Evolutionary conservation across 208 protist species (phyloP), one percentile per base, ranked within the genome.

Genomic region (Wallacemonas rigidus): DNA sequence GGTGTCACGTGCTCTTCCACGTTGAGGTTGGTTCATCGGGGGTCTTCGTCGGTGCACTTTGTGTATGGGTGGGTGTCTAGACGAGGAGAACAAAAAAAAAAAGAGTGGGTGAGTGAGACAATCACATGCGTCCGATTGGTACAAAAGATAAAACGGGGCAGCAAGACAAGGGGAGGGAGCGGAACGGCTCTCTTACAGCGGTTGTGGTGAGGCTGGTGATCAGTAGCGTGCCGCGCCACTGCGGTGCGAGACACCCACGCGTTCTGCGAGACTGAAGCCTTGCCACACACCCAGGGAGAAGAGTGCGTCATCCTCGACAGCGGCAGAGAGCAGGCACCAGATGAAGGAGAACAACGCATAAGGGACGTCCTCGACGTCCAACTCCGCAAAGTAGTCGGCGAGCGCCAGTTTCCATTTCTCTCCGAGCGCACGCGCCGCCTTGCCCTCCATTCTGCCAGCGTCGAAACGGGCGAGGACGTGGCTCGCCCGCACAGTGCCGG

Each of bases 261-360:
- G 65, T 39, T 88, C 80, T 48, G 91, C 82, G n/a, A 95, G 77
- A 40, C 77, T 74, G 56, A 92, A 95, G 26, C 85, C 81, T 51
- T 90, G 87, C 91, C 91, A 95, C 17, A 95, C 51, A 47, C 88
- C 80, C 80, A 95, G 82, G 5, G 91, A 91, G 60, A 90, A 95
- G 4, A 86, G 83, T 2, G 91, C 87, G 61, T 93, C 88, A 56
- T 95, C 91, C 48, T 84, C 84, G 50, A 92, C 81, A 15, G 75
- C 87, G 8, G 91, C 88, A 17, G 88, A 93, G 38, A 93, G 57
- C 67, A 91, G 76, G 50, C 77, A 77, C 88, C 88, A 93, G 45
- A 93, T 89, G 69, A 88, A 95, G 26, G 80, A 70, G 50, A 95
- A 95, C 8, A 83, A 62, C 40, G 89, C 83, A 67, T 88, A 89